These are phyloP conservation scores for Fusarium clavum DNA, from an alignment of 2,329 filamentous ascomycete genomes.

Conservation along the genomic window DNA sequence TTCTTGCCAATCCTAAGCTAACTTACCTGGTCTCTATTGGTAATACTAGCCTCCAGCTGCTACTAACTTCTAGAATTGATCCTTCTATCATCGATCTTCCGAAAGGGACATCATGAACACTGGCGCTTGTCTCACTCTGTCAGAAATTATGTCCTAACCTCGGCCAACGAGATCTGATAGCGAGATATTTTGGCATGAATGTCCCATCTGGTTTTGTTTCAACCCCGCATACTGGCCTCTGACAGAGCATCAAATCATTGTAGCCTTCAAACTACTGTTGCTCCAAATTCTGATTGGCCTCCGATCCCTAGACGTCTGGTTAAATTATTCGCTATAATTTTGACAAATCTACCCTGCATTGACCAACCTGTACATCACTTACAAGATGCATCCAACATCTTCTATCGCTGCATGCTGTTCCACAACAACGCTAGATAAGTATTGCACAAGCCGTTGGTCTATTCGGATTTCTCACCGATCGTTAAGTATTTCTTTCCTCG, in stretches of 20 bases:
- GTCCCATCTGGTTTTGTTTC: not conserved
- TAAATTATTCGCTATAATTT: slow-evolving; percentile 14
- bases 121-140: not conserved
- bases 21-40: not conserved
- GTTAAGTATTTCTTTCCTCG: not conserved
- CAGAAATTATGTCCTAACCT: not conserved
- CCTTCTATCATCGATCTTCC: not conserved
- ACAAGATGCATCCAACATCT: not conserved
- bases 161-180: not conserved
- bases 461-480: slow-evolving; percentile 13
- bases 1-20: not conserved
- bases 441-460: rapidly evolving
- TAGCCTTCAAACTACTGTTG: not conserved
- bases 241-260: not conserved
- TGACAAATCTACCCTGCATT: not conserved
- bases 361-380: not conserved
- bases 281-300: not conserved
- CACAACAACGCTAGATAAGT: not conserved
- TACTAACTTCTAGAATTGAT: not conserved
- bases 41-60: not conserved
- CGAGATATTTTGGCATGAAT: not conserved
- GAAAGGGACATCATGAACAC: not conserved
- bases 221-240: not conserved
- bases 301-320: not conserved
- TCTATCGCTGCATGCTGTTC: not conserved